Evolutionary conservation across 805 yeast species (phyloP).

Genomic region (Pichia insulana): DNA sequence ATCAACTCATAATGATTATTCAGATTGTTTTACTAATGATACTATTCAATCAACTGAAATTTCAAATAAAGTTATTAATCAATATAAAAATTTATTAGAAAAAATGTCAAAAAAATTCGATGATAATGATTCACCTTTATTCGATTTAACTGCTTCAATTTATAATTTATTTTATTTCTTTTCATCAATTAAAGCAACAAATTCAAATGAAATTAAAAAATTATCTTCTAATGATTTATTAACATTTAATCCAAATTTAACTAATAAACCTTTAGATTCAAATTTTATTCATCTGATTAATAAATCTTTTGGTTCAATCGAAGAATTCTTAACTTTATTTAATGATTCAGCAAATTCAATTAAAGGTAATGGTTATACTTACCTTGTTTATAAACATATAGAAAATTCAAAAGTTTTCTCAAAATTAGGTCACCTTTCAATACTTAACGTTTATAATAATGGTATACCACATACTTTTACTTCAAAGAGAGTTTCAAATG

Average conservation of each 20-base stretch:
- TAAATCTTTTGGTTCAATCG: conserved; percentile 64
- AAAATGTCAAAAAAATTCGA: conserved; percentile 30
- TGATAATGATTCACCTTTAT: conserved; percentile 30
- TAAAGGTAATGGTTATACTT: conserved; percentile 85
- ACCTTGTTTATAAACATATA: conserved; percentile 62
- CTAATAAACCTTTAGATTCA: conserved; percentile 16
- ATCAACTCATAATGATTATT: conserved; percentile 22
- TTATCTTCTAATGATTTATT: conserved; percentile 26
- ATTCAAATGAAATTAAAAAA: conserved; percentile 14
- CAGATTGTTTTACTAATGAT: conserved; percentile 20
- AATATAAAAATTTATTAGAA: conserved; percentile 29
- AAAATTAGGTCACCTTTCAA: conserved; percentile 40
- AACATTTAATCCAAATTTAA: conserved; percentile 21
- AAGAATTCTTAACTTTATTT: conserved; percentile 65
- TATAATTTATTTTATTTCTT: conserved; percentile 42
- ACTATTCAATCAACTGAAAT: not conserved
- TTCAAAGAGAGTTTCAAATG: conserved; percentile 37
- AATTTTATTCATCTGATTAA: conserved; percentile 39
- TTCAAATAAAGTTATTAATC: conserved; percentile 22
- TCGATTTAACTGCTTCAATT: conserved; percentile 37
- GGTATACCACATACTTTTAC: conserved; percentile 70
- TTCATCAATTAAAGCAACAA: conserved; percentile 32
- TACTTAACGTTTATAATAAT: conserved; percentile 80
- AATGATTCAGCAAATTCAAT: conserved; percentile 60
- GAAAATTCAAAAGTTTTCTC: conserved; percentile 16